Evolutionary conservation across 1,139 yeast genomes (phyloP).

Genomic region (Saccharomyces hybrid): DNA sequence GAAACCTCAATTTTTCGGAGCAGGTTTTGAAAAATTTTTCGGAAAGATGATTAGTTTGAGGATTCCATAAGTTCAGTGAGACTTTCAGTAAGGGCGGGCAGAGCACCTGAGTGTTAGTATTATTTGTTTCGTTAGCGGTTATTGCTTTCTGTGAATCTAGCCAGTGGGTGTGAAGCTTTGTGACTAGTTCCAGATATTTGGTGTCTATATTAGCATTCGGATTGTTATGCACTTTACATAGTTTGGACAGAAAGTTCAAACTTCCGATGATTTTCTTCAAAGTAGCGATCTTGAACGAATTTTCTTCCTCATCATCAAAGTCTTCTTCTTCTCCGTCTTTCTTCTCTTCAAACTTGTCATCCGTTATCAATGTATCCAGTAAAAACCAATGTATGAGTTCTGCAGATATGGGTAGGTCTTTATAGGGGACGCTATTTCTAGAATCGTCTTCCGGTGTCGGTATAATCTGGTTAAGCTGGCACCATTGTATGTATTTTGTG

Average conservation of each 20-base stretch:
- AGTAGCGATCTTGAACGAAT: slow-evolving; percentile 11
- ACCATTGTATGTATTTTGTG: slow-evolving; percentile 25
- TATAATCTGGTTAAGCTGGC: slow-evolving; percentile 10
- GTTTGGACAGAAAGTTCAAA: slow-evolving; percentile 17
- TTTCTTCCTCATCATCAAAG: neutral
- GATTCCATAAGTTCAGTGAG: slow-evolving; percentile 28
- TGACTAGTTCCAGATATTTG: slow-evolving; percentile 1
- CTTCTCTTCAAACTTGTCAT: neutral
- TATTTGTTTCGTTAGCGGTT: slow-evolving; percentile 8
- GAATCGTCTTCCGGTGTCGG: neutral
- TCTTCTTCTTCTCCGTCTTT: neutral
- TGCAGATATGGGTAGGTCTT: slow-evolving; percentile 18
- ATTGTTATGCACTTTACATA: slow-evolving; percentile 17
- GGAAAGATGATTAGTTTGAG: slow-evolving; percentile 18
- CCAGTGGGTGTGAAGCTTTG: slow-evolving; percentile 11
- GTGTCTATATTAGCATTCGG: neutral
- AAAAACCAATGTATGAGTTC: slow-evolving; percentile 23
- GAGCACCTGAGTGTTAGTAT: slow-evolving; percentile 1
- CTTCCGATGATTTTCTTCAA: slow-evolving; percentile 19
- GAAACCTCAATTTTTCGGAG: slow-evolving; percentile 25
- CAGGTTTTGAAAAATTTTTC: slow-evolving; percentile 26
- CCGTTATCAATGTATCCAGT: slow-evolving; percentile 16
- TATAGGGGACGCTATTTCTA: slow-evolving; percentile 10
- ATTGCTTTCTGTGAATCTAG: slow-evolving; percentile 4
- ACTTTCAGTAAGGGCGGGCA: slow-evolving; percentile 16